Evolutionary conservation across 129 eudicot species (phyloP), one percentile per base, ranked within the genome.

Genomic region (Flaveria bidentis): DNA sequence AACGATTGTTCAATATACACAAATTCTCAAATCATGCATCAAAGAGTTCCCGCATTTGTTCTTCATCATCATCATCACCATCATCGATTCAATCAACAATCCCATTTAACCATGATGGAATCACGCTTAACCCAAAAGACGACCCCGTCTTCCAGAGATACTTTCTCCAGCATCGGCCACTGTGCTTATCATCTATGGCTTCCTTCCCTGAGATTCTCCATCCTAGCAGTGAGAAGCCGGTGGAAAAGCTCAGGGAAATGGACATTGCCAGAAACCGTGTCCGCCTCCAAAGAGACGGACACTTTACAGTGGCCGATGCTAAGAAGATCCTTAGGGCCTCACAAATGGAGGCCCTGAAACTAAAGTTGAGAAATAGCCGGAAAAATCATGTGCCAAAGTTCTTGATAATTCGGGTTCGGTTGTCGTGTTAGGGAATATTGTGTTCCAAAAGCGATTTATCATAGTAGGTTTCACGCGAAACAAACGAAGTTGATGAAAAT

Each of bases 361-460:
- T 72, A 83, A 88, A 81, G 78, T 60, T 93, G 72, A 79, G 78
- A 33, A 64, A 67, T 61, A 72, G 68, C 8, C 70, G 33, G 53
- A 93, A 75, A 65, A 85, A 68, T 64, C 84, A 81, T 51, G 75
- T 93, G 7, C 14, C 2, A 88, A 84, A 20, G 77, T 78, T 69
- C 86, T 94, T 14, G 94, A 94, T 68, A 83, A 86, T 56, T 94
- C 92, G 6, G 99, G 97, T 14, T 85, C 79, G 3, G 96, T 94
- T 12, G 80, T 94, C 49, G 92, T 91, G 1, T 64, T 94, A 3
- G 96, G 93, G 25, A 83, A 83, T 42, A 23, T 85, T 52, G 98
- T 94, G 15, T 86, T 86, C 78, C 84, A 91, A 50, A 83, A 84
- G 96, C 97, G 3, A 84, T 85, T 58, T 94, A 82, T 41, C 88